Base-by-base conservation (phyloP, 192 early-diverging fungal species). In the Backusella liffmaniae region DNA sequence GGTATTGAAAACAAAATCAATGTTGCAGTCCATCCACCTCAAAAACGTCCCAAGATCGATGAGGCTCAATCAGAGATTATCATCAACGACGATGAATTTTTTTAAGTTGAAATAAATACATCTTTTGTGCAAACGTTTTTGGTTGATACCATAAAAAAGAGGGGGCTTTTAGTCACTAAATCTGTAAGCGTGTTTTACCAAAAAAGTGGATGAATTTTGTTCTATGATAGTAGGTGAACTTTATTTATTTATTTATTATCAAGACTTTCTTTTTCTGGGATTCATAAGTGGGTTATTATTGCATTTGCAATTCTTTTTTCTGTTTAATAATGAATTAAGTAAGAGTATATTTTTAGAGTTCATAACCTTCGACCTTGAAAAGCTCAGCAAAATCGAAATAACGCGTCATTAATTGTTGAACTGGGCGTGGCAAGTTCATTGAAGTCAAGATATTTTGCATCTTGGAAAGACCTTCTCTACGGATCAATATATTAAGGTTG, bases 391-490 rank as follows among this genome's bases (percentile, higher is more conserved):
- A 87, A 36, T 86, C 86, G 76, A 95, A 80, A 73, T 92, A 92
- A 10, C 87, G 82, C 72, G 90, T 88, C 77, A 98, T 91, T 49
- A 96, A 79, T 74, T 90, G 92, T 72, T 90, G 89, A 23, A 95
- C 91, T 0, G 93, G 79, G 30, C 87, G 88, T 39, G 94, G 92
- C 8, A 98, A 85, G 75, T 96, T 96, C 86, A 98, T 91, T 44
- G 95, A 92, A 12, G 95, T 91, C 70, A 98, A 81, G 44, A 91
- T 94, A 80, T 99, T 95, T 73, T 93, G 92, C 39, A 99, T 94
- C 80, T 98, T 99, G 70, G 93, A 92, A 49, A 97, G 83, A 5
- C 98, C 98, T 76, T 98, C 95, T 51, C 82, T 86, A 59, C 89
- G 83, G 71, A 99, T 95, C 16, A 99, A 84, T 76, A 88, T 94